Evolutionary conservation across 1,284 basidiomycete species (phyloP).

Genomic region (Sporisorium sorghi): DNA sequence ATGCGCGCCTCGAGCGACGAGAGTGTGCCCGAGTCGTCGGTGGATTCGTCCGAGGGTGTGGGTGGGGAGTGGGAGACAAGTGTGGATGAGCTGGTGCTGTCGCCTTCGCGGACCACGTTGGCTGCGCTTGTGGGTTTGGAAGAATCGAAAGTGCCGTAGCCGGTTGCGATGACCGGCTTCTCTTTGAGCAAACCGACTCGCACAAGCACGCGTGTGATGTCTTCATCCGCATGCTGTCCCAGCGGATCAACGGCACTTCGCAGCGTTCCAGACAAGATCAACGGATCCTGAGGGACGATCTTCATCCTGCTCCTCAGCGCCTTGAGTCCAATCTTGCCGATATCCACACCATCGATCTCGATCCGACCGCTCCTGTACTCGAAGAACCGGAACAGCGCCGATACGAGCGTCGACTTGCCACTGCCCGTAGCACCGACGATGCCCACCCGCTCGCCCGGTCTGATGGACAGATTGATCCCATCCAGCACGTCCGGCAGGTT

Average conservation of each 20-base stretch:
- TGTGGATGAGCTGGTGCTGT: constrained; percentile 23
- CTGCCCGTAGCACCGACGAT: constrained; percentile 72
- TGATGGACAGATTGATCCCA: constrained; percentile 70
- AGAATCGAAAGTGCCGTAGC: constrained; percentile 28
- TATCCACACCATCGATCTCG: constrained; percentile 78
- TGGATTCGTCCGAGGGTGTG: background rate
- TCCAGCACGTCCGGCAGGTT: constrained; percentile 72
- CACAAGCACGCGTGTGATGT: constrained; percentile 64
- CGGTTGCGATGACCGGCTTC: constrained; percentile 7
- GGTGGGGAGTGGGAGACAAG: constrained; percentile 1
- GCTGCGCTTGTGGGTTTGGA: background rate
- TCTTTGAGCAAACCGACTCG: constrained; percentile 63
- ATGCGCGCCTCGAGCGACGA: constrained; percentile 64
- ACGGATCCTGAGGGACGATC: constrained; percentile 67
- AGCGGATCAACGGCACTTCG: constrained; percentile 69
- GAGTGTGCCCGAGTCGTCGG: constrained; percentile 42
- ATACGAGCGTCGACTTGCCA: constrained; percentile 82
- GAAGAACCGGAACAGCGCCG: constrained; percentile 79
- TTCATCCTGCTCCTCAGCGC: constrained; percentile 64
- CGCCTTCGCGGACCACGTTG: background rate
- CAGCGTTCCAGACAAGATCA: constrained; percentile 69
- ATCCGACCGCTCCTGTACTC: constrained; percentile 77
- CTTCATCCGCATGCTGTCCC: constrained; percentile 61
- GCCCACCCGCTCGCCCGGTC: constrained; percentile 73
- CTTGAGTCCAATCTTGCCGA: constrained; percentile 71